A percentile compares a stretch with the other conserved stretches of the same genome.
Evolutionary conservation across 345 rosid genomes (phyloP).

Genomic region (Sonneratia alba): DNA sequence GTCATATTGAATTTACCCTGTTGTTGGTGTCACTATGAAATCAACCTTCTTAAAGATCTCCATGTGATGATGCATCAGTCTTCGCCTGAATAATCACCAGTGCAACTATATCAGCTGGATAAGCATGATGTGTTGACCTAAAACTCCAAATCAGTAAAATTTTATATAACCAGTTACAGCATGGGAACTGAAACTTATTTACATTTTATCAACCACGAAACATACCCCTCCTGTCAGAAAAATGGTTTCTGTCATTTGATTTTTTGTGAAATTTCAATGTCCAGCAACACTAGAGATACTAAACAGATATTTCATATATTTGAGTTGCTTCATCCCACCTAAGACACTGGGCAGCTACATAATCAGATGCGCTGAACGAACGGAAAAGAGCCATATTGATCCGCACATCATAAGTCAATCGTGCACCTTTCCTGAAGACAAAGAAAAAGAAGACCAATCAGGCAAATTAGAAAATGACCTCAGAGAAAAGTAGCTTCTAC

Average conservation of each 20-base stretch:
- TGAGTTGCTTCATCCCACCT: slow-evolving; percentile 33
- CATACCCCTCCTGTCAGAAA: too few relatives aligned
- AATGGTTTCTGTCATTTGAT: too few relatives aligned
- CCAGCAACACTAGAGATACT: neutral
- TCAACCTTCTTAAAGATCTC: slow-evolving; percentile 78
- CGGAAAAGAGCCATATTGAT: slow-evolving; percentile 57
- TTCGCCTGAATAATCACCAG: slow-evolving; percentile 37
- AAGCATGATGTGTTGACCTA: neutral
- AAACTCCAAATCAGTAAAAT: neutral
- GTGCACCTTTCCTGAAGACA: slow-evolving; percentile 43
- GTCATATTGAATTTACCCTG: slow-evolving; percentile 37
- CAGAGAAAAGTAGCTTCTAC: neutral
- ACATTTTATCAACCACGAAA: too few relatives aligned
- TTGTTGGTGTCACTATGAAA: slow-evolving; percentile 78
- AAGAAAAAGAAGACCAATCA: slow-evolving; percentile 6
- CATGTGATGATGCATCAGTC: slow-evolving; percentile 67
- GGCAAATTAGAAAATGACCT: neutral
- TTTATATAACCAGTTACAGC: neutral
- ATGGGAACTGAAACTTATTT: neutral
- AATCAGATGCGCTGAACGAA: slow-evolving; percentile 72
- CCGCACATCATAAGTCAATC: slow-evolving; percentile 55
- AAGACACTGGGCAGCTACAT: slow-evolving; percentile 61
- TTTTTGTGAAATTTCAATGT: neutral
- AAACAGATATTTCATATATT: neutral
- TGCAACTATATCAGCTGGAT: neutral